These are phyloP conservation scores for Kandelia obovata DNA, from an alignment of 345 rosid genomes.

Conservation along the genomic window DNA sequence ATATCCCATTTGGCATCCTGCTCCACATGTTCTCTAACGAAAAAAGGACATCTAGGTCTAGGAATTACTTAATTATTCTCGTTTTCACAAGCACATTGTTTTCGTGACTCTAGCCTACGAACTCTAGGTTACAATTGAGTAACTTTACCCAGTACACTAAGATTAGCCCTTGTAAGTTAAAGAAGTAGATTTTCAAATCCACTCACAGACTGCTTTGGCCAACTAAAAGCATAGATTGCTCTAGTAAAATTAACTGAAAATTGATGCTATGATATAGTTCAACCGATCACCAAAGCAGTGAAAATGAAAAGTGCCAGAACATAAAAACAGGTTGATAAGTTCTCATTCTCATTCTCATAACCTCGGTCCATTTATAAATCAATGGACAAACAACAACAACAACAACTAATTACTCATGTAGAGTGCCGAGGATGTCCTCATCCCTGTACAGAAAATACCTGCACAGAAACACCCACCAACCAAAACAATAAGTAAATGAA, in stretches of 20 bases:
- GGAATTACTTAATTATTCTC: too few species aligned
- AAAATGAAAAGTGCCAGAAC: not conserved
- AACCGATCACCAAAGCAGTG: not conserved
- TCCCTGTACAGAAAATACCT: conserved; percentile 70
- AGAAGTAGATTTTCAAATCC: too few species aligned
- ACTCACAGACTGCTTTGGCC: too few species aligned
- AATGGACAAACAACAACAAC: not conserved
- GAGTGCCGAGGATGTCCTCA: conserved; percentile 80
- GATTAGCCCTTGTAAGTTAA: too few species aligned
- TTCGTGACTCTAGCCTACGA: too few species aligned
- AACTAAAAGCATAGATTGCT: too few species aligned
- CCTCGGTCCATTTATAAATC: not conserved
- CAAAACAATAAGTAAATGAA: not conserved
- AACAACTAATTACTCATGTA: conserved; percentile 41
- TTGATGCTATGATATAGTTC: not conserved
- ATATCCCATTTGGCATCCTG: too few species aligned
- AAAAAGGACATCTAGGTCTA: not conserved
- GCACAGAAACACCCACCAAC: conserved; percentile 9
- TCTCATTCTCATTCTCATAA: not conserved
- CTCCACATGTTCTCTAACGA: too few species aligned
- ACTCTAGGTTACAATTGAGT: too few species aligned
- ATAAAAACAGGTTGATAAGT: not conserved
- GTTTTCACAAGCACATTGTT: too few species aligned
- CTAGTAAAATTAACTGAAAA: too few species aligned
- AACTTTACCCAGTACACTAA: too few species aligned